A percentile compares a stretch with the other conserved stretches of the same genome.
phyloP scores from a whole-genome alignment of 139 green algal species.

The Chlamydomonas asymmetrica region DNA sequence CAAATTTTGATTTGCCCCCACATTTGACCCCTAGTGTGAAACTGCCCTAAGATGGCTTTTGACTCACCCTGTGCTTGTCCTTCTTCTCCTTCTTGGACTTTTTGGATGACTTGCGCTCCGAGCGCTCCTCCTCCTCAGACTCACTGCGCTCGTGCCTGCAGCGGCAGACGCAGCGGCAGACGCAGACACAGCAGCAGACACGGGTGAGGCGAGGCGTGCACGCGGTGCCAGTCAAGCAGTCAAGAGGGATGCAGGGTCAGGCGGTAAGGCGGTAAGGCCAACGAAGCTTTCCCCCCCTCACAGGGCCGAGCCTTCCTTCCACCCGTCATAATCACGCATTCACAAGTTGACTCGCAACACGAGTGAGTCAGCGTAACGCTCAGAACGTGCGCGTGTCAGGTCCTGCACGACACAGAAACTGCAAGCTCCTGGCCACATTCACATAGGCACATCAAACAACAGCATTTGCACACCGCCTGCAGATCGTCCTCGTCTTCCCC shows the following conservation, averaged over 20 bases:
- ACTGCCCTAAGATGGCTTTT: not conserved
- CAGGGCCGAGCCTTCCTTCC: not conserved
- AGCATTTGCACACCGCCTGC: conserved; percentile 3
- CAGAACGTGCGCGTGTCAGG: not conserved
- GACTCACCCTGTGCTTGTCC: conserved; percentile 31
- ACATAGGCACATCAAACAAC: not conserved
- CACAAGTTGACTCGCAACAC: not conserved
- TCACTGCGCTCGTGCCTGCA: conserved; percentile 21
- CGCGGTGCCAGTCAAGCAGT: not conserved
- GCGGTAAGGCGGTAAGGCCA: not conserved
- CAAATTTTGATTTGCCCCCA: not conserved
- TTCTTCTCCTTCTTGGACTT: conserved; percentile 38
- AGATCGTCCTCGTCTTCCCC: conserved; percentile 46
- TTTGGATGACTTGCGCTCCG: not conserved
- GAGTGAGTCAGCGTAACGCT: not conserved
- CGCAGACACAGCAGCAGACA: too few species aligned
- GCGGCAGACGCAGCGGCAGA: too few species aligned
- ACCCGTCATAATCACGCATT: not conserved
- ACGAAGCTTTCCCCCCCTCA: not conserved
- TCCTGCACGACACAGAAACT: too few species aligned
- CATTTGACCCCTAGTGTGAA: not conserved
- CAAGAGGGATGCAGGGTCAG: not conserved
- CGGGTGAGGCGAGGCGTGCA: too few species aligned
- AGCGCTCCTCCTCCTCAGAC: conserved; percentile 11
- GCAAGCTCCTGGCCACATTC: too few species aligned